phyloP scores from a whole-genome alignment of 1,284 basidiomycete genomes.

The Kalmanozyma brasiliensis region DNA sequence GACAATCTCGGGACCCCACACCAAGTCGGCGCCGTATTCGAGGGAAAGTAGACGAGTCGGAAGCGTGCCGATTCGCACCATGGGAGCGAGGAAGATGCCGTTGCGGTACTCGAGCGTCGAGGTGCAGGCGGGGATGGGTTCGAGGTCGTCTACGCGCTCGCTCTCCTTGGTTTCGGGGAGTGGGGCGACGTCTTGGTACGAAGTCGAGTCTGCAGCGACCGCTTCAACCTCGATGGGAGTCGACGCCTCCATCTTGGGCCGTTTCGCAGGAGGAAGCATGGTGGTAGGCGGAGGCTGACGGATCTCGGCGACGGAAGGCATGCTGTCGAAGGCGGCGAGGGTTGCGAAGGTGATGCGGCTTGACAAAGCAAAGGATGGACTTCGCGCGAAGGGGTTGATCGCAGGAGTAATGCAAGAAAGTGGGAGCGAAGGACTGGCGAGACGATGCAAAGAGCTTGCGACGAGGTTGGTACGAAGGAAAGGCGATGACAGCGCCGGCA shows the following conservation, averaged over 20 bases:
- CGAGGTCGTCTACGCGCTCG: conserved; percentile 32
- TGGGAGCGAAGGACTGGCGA: not conserved
- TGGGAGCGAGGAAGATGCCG: conserved; percentile 65
- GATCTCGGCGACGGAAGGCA: conserved; percentile 49
- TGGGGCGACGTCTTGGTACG: conserved; percentile 14
- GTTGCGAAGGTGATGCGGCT: not conserved
- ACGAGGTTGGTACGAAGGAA: conserved; percentile 6
- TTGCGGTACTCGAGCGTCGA: conserved; percentile 34
- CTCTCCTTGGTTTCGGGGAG: conserved; percentile 6
- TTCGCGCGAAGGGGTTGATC: not conserved
- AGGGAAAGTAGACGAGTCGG: conserved; percentile 85
- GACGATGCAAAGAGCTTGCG: not conserved
- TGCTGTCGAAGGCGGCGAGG: conserved; percentile 17
- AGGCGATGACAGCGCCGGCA: conserved; percentile 34
- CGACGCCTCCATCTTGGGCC: conserved; percentile 31
- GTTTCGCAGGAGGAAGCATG: conserved; percentile 45
- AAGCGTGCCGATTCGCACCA: conserved; percentile 69
- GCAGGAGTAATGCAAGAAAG: not conserved
- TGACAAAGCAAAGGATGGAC: not conserved
- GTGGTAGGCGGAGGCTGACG: conserved; percentile 17
- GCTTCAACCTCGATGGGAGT: conserved; percentile 26
- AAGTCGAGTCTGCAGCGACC: conserved; percentile 42
- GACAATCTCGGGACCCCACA: conserved; percentile 97
- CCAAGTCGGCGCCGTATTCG: conserved; percentile 91
- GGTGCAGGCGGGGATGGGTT: conserved; percentile 38